phyloP scores from a whole-genome alignment of 345 rosid species.

The Eucalyptus tenuipes region DNA sequence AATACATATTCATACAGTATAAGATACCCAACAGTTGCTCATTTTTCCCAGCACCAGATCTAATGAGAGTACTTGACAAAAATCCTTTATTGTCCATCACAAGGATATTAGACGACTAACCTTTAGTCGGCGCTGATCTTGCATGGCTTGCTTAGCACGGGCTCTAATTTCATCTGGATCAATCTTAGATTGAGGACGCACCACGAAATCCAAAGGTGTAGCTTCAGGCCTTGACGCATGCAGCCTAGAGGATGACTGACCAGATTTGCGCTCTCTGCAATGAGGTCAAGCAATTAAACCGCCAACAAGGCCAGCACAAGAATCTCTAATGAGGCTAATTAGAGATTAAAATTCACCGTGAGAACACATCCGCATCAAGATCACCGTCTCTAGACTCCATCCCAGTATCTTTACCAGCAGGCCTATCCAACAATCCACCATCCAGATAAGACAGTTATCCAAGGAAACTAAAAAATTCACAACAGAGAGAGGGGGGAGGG shows the following conservation, averaged over 20 bases:
- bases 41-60: background rate
- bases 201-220: conserved; percentile 77
- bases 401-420: conserved; percentile 43
- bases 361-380: conserved; percentile 56
- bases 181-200: conserved; percentile 95
- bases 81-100: background rate
- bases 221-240: conserved; percentile 93
- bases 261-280: conserved; percentile 52
- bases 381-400: conserved; percentile 90
- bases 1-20: background rate
- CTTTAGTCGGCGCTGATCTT: conserved; percentile 93
- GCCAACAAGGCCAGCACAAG: background rate
- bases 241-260: conserved; percentile 60
- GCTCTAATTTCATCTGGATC: conserved; percentile 83
- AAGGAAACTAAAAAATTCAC: background rate
- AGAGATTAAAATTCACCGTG: conserved; percentile 37
- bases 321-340: background rate
- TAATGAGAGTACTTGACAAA: background rate
- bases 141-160: conserved; percentile 70
- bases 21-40: background rate
- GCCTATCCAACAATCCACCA: conserved; percentile 23
- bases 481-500: background rate
- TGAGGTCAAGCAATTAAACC: background rate
- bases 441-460: background rate
- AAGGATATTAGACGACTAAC: conserved; percentile 14